A percentile compares a stretch with the other conserved stretches of the same genome.
phyloP scores from a whole-genome alignment of 1,284 basidiomycete species.

The Ustilago nuda region DNA sequence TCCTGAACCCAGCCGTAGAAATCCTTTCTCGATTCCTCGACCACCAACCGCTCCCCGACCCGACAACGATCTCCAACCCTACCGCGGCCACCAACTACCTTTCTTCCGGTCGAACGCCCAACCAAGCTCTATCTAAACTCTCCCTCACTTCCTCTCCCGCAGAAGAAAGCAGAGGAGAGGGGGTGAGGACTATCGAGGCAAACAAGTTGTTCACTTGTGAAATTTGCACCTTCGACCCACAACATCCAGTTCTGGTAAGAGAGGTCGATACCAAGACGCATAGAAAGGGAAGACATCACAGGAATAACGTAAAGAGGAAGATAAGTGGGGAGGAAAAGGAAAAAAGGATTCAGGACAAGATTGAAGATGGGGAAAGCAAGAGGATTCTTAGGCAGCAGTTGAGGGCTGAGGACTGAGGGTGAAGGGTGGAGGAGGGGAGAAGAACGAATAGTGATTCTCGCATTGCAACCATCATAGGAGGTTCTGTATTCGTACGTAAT shows the following conservation, averaged over 20 bases:
- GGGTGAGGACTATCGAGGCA: constrained; percentile 26
- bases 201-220: constrained; percentile 73
- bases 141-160: constrained; percentile 68
- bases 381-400: neutral
- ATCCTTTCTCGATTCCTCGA: constrained; percentile 73
- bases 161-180: constrained; percentile 36
- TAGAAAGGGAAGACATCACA: constrained; percentile 20
- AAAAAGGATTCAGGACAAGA: constrained; percentile 12
- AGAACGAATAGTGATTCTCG: neutral
- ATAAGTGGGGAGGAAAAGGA: constrained; percentile 19
- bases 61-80: constrained; percentile 74
- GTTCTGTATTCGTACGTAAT: neutral
- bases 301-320: constrained; percentile 27
- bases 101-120: constrained; percentile 5
- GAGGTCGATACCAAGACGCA: constrained; percentile 77
- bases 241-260: constrained; percentile 80
- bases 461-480: neutral
- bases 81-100: constrained; percentile 73
- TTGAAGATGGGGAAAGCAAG: constrained; percentile 1
- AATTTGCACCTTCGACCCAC: constrained; percentile 77
- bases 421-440: neutral
- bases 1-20: constrained; percentile 55
- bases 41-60: constrained; percentile 74
- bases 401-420: neutral
- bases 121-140: constrained; percentile 72